Evolutionary conservation across 129 eudicot genomes (phyloP).

Genomic region (Tagetes patula): DNA sequence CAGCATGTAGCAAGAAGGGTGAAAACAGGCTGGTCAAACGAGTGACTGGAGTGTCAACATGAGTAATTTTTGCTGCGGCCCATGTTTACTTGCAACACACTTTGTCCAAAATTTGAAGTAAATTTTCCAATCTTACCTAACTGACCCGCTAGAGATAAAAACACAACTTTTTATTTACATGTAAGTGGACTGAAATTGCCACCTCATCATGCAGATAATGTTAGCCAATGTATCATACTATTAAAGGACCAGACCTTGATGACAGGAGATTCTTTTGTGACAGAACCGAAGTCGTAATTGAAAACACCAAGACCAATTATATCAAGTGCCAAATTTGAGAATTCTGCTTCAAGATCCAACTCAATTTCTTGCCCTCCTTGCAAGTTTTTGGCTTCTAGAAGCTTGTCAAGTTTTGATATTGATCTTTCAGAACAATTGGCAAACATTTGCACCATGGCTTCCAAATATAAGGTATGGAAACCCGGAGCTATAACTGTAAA

Average conservation of each 20-base stretch:
- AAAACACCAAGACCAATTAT: constrained; percentile 97
- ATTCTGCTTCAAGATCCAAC: constrained; percentile 95
- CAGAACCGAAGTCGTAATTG: constrained; percentile 96
- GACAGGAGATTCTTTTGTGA: constrained; percentile 98
- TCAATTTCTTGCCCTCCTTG: constrained; percentile 57
- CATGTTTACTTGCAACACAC: not conserved
- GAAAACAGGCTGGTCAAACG: not conserved
- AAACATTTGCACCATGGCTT: constrained; percentile 85
- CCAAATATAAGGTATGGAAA: constrained; percentile 86
- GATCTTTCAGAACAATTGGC: constrained; percentile 77
- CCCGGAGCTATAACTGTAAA: constrained; percentile 97
- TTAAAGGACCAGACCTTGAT: constrained; percentile 54
- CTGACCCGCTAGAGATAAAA: not conserved
- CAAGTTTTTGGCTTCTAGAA: constrained; percentile 52
- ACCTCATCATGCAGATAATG: not conserved
- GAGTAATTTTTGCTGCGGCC: not conserved
- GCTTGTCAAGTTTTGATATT: constrained; percentile 67
- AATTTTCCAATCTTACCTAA: not conserved
- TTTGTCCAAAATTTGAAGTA: not conserved
- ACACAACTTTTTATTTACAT: not conserved
- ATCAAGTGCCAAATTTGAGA: constrained; percentile 94
- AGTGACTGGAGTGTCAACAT: not conserved
- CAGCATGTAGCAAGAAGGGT: not conserved
- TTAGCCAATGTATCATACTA: not conserved
- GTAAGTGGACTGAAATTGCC: not conserved